These are phyloP conservation scores for Brettanomyces custersianus DNA, from an alignment of 805 yeast species.

Conservation along the genomic window DNA sequence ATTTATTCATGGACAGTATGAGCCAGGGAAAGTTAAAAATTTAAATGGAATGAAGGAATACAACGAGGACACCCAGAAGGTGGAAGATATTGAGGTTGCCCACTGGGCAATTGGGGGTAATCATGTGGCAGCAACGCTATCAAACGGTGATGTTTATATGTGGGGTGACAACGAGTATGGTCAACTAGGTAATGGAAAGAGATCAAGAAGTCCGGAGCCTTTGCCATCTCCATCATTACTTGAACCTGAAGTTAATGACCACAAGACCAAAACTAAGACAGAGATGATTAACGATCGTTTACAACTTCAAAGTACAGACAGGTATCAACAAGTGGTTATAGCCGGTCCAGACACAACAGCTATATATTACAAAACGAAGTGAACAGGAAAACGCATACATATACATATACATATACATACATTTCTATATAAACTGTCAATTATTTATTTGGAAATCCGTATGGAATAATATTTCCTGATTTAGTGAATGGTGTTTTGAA, in stretches of 20 bases:
- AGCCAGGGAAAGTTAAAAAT: constrained; percentile 51
- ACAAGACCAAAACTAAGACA: constrained; percentile 14
- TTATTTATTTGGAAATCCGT: too few relatives aligned
- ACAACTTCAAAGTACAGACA: constrained; percentile 27
- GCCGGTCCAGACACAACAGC: constrained; percentile 61
- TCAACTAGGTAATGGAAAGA: constrained; percentile 79
- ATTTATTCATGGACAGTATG: constrained; percentile 62
- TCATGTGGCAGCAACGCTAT: constrained; percentile 53
- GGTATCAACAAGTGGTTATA: constrained; percentile 44
- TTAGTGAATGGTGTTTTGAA: too few relatives aligned
- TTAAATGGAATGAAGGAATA: constrained; percentile 42
- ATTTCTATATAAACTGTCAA: too few relatives aligned
- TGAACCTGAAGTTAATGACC: constrained; percentile 35
- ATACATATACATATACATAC: too few relatives aligned
- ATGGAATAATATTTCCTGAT: too few relatives aligned
- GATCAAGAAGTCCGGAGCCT: constrained; percentile 50
- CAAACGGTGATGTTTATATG: constrained; percentile 54
- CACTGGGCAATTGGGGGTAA: constrained; percentile 54
- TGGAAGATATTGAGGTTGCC: constrained; percentile 39
- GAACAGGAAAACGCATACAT: too few relatives aligned
- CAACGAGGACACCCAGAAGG: constrained; percentile 34
- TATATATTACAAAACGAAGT: constrained; percentile 45
- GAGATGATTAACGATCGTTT: constrained; percentile 34
- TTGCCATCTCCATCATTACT: constrained; percentile 42
- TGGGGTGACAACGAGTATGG: constrained; percentile 86